Conservation (phyloP, 805 yeast genomes). For the Komagataella pseudopastoris region DNA sequence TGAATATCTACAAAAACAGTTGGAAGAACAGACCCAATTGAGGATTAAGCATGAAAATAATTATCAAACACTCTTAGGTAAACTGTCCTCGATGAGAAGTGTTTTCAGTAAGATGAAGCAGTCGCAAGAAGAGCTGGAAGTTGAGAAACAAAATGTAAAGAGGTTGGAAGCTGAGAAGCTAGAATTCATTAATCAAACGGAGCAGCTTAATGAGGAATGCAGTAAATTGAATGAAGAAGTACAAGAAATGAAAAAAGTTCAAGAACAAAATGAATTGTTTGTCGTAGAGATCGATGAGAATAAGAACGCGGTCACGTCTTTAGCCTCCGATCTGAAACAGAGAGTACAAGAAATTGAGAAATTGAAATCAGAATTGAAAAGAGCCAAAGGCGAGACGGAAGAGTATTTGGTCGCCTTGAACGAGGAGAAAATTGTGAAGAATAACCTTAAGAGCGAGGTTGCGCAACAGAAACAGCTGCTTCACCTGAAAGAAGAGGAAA, state of each 20-base stretch:
- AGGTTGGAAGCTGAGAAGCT: conserved; percentile 24
- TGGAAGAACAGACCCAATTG: conserved; percentile 28
- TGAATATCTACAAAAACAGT: conserved; percentile 12
- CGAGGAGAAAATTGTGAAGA: conserved; percentile 29
- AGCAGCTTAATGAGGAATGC: conserved; percentile 12
- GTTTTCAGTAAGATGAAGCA: conserved; percentile 65
- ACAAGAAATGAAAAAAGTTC: conserved; percentile 6
- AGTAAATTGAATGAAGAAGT: conserved; percentile 11
- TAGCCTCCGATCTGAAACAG: neutral
- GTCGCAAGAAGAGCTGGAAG: conserved; percentile 48
- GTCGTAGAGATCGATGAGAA: conserved; percentile 20
- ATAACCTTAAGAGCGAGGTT: conserved; percentile 29
- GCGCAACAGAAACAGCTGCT: conserved; percentile 14
- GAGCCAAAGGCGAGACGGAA: conserved; percentile 20
- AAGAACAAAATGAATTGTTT: conserved; percentile 7
- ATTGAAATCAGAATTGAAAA: conserved; percentile 20
- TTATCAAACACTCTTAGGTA: conserved; percentile 47
- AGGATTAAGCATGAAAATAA: conserved; percentile 43
- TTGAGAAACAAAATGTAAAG: conserved; percentile 30
- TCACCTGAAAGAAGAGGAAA: conserved; percentile 15
- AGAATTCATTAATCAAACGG: conserved; percentile 19
- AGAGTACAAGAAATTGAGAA: conserved; percentile 18
- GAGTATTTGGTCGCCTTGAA: conserved; percentile 20
- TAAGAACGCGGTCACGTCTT: conserved; percentile 20
- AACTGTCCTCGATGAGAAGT: conserved; percentile 61